Percentiles rank a stretch among this genome's conserved stretches.
Conservation (phyloP, 2,329 filamentous ascomycete genomes). For the Ophiosphaerella narmari region DNA sequence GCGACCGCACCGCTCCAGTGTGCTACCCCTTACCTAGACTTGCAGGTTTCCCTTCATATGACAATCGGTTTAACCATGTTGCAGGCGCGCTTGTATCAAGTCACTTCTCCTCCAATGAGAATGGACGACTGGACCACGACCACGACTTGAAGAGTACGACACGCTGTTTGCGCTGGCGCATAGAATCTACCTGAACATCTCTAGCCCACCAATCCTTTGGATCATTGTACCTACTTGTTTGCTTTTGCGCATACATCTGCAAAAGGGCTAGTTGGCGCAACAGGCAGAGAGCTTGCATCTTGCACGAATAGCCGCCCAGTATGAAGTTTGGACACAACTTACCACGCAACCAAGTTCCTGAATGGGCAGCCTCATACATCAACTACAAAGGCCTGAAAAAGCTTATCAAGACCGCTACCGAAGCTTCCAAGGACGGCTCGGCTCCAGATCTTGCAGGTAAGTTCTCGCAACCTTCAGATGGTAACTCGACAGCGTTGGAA, state of each 20-base stretch:
- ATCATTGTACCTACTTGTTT: constrained; percentile 15
- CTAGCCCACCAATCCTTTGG: constrained; percentile 1
- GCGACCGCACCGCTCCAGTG: constrained; percentile 32
- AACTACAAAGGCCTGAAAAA: constrained; percentile 94
- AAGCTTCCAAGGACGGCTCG: constrained; percentile 68
- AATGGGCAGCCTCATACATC: constrained; percentile 84
- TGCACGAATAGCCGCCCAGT: constrained; percentile 4
- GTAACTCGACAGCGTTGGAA: too few species aligned
- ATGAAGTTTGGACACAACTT: constrained; percentile 63
- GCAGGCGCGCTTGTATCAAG: constrained; percentile 34
- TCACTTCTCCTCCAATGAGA: constrained; percentile 38
- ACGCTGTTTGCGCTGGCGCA: constrained; percentile 25
- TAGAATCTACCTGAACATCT: constrained; percentile 5
- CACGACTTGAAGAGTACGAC: constrained; percentile 26
- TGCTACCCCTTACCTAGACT: constrained; percentile 33
- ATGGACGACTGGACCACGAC: constrained; percentile 31
- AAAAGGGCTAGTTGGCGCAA: neutral
- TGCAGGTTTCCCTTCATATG: constrained; percentile 31
- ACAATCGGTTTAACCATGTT: constrained; percentile 40
- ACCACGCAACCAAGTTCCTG: constrained; percentile 81
- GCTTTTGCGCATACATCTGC: constrained; percentile 15
- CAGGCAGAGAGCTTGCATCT: neutral
- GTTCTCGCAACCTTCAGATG: constrained; percentile 33
- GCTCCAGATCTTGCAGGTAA: constrained; percentile 89
- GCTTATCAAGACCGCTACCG: constrained; percentile 81